These are phyloP conservation scores for Penicillium sp. DNA, from an alignment of 2,329 filamentous ascomycete genomes.

Conservation along the genomic window DNA sequence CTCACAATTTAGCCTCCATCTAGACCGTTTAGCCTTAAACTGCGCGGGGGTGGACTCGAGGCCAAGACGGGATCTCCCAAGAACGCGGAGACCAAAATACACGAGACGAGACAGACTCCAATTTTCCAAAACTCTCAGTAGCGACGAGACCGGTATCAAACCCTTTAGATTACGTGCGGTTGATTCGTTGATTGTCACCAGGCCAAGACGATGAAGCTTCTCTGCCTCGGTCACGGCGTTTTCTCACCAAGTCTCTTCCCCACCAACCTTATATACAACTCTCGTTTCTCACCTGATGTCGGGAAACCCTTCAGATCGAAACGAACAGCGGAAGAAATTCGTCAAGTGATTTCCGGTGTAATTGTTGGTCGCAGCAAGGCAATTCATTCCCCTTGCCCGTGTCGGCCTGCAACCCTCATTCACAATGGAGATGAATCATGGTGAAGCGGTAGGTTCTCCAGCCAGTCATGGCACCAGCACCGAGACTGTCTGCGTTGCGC, in stretches of 20 bases:
- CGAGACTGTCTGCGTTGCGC: too few relatives aligned
- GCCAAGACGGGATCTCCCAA: neutral
- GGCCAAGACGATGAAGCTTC: neutral
- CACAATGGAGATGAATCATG: constrained; percentile 47
- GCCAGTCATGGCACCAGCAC: too few relatives aligned
- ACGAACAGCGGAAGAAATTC: too few relatives aligned
- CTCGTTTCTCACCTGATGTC: neutral
- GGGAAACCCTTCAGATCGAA: neutral
- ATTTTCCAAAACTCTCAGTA: neutral
- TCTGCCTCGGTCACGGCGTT: neutral
- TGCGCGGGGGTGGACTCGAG: too few relatives aligned
- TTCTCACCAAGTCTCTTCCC: neutral
- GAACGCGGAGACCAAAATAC: neutral
- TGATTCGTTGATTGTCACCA: neutral
- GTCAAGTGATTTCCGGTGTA: too few relatives aligned
- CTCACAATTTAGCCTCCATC: too few relatives aligned
- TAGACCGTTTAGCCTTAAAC: too few relatives aligned
- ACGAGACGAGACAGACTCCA: neutral
- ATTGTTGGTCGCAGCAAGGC: neutral
- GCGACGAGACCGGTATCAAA: constrained; percentile 2
- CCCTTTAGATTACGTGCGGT: constrained; percentile 1
- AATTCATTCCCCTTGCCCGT: too few relatives aligned
- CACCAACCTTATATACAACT: neutral
- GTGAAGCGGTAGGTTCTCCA: constrained; percentile 31
- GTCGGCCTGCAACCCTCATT: neutral